phyloP scores from a whole-genome alignment of 1,284 basidiomycete species.

The Rhodotorula sp. region DNA sequence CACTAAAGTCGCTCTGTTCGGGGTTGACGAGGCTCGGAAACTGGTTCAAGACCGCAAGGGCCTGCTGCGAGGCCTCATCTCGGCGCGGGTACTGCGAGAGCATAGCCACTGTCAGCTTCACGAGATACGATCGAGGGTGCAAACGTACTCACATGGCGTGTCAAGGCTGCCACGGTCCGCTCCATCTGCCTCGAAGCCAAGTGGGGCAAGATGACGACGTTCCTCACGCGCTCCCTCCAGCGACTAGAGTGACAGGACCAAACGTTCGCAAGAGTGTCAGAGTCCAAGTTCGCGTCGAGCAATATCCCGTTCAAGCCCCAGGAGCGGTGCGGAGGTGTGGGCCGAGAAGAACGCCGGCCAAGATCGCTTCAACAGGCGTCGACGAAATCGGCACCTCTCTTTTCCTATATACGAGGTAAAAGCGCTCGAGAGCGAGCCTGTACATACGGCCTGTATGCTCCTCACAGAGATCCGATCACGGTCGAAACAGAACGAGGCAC shows the following conservation, averaged over 20 bases:
- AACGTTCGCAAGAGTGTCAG: neutral
- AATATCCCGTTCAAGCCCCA: too few relatives aligned
- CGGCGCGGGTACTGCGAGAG: conserved; percentile 30
- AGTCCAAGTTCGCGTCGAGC: too few relatives aligned
- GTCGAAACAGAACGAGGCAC: too few relatives aligned
- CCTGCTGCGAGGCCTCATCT: conserved; percentile 25
- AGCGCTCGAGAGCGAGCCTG: too few relatives aligned
- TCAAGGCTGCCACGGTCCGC: conserved; percentile 3
- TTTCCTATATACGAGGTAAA: too few relatives aligned
- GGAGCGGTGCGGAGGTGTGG: too few relatives aligned
- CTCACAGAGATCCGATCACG: too few relatives aligned
- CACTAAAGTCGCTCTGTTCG: conserved; percentile 35
- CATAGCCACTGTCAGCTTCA: neutral
- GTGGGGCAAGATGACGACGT: conserved; percentile 6
- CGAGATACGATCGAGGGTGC: neutral
- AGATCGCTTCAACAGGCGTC: too few relatives aligned
- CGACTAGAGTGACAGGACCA: neutral
- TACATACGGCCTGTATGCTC: too few relatives aligned
- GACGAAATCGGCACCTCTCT: too few relatives aligned
- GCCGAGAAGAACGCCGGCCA: too few relatives aligned
- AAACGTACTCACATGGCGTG: conserved; percentile 1
- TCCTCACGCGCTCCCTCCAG: neutral
- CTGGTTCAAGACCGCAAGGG: conserved; percentile 18
- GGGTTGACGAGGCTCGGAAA: conserved; percentile 28
- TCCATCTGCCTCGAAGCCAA: neutral